phyloP scores from a whole-genome alignment of 768 basidiomycete species.

The Tricholoma hemisulphureum region DNA sequence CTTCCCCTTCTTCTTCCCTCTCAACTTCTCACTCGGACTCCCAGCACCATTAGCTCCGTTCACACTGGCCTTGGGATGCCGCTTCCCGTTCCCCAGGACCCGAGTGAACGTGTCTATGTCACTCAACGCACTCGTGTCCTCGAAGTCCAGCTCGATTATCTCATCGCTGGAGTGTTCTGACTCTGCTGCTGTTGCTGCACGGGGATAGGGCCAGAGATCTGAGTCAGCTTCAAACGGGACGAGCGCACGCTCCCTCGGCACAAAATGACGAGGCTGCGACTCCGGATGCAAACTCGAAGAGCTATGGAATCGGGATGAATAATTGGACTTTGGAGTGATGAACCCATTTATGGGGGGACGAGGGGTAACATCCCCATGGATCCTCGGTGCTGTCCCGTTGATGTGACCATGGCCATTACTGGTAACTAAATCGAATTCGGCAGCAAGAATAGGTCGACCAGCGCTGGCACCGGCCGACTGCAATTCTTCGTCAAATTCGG shows the following conservation, averaged over 20 bases:
- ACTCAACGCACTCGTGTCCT: conserved; percentile 70
- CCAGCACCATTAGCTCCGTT: conserved; percentile 6
- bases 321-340: conserved; percentile 13
- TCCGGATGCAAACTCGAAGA: background rate
- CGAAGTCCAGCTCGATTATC: conserved; percentile 74
- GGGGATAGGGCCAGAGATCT: conserved; percentile 71
- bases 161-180: conserved; percentile 44
- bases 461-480: conserved; percentile 30
- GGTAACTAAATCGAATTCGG: conserved; percentile 6
- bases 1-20: conserved; percentile 31
- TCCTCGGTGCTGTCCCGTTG: conserved; percentile 19
- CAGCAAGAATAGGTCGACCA: conserved; percentile 33
- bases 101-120: conserved; percentile 57
- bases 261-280: background rate
- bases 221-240: conserved; percentile 65
- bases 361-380: conserved; percentile 64
- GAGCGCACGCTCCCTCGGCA: conserved; percentile 31
- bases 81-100: conserved; percentile 30
- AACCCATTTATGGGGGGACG: conserved; percentile 39
- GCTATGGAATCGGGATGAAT: background rate
- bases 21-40: conserved; percentile 19
- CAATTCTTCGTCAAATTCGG: conserved; percentile 26
- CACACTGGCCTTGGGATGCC: conserved; percentile 11
- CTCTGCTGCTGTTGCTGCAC: conserved; percentile 37
- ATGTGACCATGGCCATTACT: conserved; percentile 6